Evolutionary conservation across 2,329 filamentous ascomycete species (phyloP).

Genomic region (Ceratocystis cubensis): DNA sequence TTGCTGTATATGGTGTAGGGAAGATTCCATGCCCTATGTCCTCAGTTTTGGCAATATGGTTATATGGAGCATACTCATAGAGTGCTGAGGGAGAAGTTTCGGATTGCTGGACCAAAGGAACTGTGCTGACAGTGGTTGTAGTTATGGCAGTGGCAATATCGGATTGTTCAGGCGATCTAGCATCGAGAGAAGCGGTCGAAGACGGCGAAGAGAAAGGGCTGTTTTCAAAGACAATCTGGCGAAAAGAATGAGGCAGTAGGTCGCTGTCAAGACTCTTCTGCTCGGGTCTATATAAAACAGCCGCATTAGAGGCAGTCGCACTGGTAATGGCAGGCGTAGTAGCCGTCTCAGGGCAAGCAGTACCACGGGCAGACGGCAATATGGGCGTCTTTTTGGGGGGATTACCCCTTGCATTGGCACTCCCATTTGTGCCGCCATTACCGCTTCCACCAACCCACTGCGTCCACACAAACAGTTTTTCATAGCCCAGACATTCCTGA

Average conservation of each 20-base stretch:
- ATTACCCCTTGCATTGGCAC: not conserved
- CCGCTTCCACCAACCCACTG: slow-evolving; percentile 24
- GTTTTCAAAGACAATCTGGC: slow-evolving; percentile 3
- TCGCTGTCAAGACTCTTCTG: not conserved
- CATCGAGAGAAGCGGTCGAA: not conserved
- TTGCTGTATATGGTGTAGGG: not conserved
- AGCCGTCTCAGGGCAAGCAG: not conserved
- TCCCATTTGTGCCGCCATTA: slow-evolving; percentile 1
- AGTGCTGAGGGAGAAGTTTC: not conserved
- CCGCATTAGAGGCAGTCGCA: not conserved
- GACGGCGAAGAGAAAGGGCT: slow-evolving; percentile 5
- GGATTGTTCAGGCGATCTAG: not conserved
- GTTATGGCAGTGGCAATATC: not conserved
- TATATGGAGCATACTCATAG: not conserved
- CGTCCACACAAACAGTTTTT: slow-evolving; percentile 48
- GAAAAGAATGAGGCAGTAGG: not conserved
- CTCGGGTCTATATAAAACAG: not conserved
- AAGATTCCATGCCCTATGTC: not conserved
- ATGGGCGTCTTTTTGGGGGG: not conserved
- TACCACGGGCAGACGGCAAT: not conserved
- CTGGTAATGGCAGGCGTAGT: not conserved
- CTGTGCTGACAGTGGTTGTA: not conserved
- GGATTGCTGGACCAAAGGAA: not conserved
- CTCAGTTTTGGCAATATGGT: not conserved
- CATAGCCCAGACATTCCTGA: slow-evolving; percentile 49